A percentile compares a stretch with the other conserved stretches of the same genome.
These are phyloP conservation scores for Candida qinlingensis DNA, from an alignment of 805 yeast genomes.

Conservation along the genomic window DNA sequence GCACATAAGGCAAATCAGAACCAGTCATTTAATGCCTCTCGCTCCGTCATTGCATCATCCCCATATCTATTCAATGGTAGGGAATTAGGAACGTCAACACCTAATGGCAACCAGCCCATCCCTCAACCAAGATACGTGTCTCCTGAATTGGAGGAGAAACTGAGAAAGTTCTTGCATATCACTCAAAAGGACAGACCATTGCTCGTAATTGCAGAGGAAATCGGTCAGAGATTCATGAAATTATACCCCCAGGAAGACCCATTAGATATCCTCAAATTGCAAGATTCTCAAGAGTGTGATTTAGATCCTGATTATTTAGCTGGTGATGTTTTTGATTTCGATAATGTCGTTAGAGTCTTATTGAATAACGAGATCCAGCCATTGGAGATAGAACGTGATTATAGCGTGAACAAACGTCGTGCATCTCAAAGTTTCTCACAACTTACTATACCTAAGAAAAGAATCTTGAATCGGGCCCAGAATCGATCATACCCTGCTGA, in stretches of 20 bases:
- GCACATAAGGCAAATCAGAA: constrained; percentile 14
- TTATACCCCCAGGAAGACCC: constrained; percentile 61
- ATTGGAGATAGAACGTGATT: constrained; percentile 12
- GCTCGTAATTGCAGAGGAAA: constrained; percentile 45
- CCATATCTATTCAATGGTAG: constrained; percentile 7
- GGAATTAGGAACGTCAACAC: constrained; percentile 9
- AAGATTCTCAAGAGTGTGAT: constrained; percentile 65
- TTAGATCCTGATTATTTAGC: constrained; percentile 72
- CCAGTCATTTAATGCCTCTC: constrained; percentile 2
- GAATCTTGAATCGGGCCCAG: constrained; percentile 4
- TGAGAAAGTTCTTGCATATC: constrained; percentile 58
- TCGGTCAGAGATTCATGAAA: constrained; percentile 49
- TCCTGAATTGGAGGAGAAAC: constrained; percentile 24
- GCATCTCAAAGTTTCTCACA: constrained; percentile 19
- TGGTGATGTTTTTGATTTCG: constrained; percentile 55
- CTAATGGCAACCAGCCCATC: constrained; percentile 6
- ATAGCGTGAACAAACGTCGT: constrained; percentile 17
- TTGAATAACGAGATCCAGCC: constrained; percentile 35
- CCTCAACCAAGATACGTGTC: constrained; percentile 5
- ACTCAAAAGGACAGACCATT: constrained; percentile 45
- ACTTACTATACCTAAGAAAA: constrained; percentile 24
- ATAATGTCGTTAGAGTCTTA: constrained; percentile 42
- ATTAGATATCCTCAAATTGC: constrained; percentile 53
- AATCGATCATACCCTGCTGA: constrained; percentile 1
- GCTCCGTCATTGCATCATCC: constrained; percentile 4